Evolutionary conservation across 805 yeast genomes (phyloP), one percentile per base, ranked within the genome.

Genomic region (Saturnispora ahearnii): DNA sequence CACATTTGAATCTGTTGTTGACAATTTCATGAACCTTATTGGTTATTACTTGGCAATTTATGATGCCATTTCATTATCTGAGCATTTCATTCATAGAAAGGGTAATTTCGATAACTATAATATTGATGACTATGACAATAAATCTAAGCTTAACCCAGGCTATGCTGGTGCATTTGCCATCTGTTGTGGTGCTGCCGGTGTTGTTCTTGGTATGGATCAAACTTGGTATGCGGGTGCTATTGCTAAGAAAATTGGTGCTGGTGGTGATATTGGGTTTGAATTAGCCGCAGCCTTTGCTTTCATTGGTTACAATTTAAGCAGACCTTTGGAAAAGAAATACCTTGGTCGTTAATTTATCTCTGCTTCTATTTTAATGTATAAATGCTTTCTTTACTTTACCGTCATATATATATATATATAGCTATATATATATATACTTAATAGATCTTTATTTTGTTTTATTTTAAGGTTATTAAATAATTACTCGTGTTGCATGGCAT

Each of bases 1-100:
- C 73, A 65, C 75, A 54, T 88, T 90, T 66, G 78, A 73, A 51
- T 59, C 65, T 3, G 89, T 86, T 60, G 84, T 90, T 84, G 74
- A 76, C 52, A 80, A 87, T 70, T 90, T 90, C 70, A 88, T 90
- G 96, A 81, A 87, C 71, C 71, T 89, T 64, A 88, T 90, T 66
- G 91, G 87, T 57, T 90, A 90, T 75, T 89, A 91, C 78, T 74
- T 89, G 63, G 87, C 95, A 53, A 83, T 89, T 61, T 90, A 89
- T 70, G 79, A 79, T 60, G 79, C 85, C 45, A 81, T 90, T 66
- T 67, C 78, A 28, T 66, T 84, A n/a, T 76, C 87, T 38, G 96
- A 89, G 68, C 96, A 89, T 67, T 81, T 86, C 63, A 73, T 89
- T 65, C 85, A 79, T 78, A 80, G 82, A 62, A 75, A 73, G 58